Base-by-base conservation (phyloP, 192 early-diverging fungal species). In the Podila clonocystis region DNA sequence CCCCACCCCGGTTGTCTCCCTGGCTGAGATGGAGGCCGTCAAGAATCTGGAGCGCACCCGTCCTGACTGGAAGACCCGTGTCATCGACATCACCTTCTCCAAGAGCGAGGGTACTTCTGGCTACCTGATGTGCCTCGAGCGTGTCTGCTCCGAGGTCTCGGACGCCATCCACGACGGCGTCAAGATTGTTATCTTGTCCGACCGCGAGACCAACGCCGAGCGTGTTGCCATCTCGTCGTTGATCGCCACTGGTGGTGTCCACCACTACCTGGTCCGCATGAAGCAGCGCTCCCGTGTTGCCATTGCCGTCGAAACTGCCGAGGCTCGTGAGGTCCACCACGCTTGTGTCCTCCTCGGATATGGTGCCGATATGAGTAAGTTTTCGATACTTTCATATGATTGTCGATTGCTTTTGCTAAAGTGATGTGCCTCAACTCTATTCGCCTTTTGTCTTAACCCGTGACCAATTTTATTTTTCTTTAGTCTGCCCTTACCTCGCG, bases 311-410 rank as follows among this genome's bases (percentile, higher is more conserved):
- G 97, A 98, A 77, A 95, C 95, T 28, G 96, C 91, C 49, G 98
- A 99, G 86, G 97, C 95, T 8, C 91, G 96, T 68, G 97, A 99
- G 78, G 94, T 96, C 7, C 97, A 99, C 85, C 97, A 98, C 62
- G 93, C 95, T 68, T 97, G 97, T 83, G 95, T 97, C 4, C 88
- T 98, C 65, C 87, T 98, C 24, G 97, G 98, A 58, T 98, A 97
- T 73, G 96, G 96, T 86, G 96, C 94, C 45, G 97, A 98, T 87
- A 95, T 93, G 19, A 91, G 82, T 72, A 76, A 71, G 82, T 83
- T 45, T 29, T 26, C 15, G 9, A 15, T 7, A 2, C n/a, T 57
- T 52, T 67, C 45, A 17, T 65, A 26, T 38, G 58, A 24, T 52
- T 58, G 26, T 52, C 26, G 0, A 67, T 20, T 45, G 73, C 4